phyloP scores from a whole-genome alignment of 495 filamentous ascomycete genomes.

The Entonaema liquescens region DNA sequence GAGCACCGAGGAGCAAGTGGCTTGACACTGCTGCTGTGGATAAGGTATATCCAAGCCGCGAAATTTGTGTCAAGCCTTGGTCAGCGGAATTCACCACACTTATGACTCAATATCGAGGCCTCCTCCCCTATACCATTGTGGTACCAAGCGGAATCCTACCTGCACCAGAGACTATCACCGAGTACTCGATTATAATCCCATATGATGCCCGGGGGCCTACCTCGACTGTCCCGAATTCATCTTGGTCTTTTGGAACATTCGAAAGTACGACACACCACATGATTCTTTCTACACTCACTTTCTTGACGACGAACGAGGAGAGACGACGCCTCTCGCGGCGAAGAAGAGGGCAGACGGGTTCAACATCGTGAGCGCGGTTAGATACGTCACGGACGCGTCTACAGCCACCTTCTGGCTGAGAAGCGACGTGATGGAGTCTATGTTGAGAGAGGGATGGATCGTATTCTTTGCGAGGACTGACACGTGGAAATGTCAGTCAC shows the following conservation, averaged over 20 bases:
- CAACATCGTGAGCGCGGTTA: constrained; percentile 41
- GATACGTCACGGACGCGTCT: constrained; percentile 27
- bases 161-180: constrained; percentile 33
- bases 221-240: constrained; percentile 20
- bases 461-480: constrained; percentile 37
- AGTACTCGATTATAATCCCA: constrained; percentile 40
- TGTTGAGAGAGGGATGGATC: constrained; percentile 41
- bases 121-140: constrained; percentile 45
- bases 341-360: constrained; percentile 33
- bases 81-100: constrained; percentile 46
- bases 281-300: constrained; percentile 12
- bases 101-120: constrained; percentile 41
- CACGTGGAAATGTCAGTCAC: neutral
- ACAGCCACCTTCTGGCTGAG: constrained; percentile 45
- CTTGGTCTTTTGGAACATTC: constrained; percentile 45
- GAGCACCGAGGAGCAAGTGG: constrained; percentile 36
- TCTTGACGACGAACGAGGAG: constrained; percentile 30
- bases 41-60: constrained; percentile 14
- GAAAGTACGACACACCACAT: constrained; percentile 7
- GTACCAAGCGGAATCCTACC: constrained; percentile 32
- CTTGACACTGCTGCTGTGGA: constrained; percentile 24
- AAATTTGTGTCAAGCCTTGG: constrained; percentile 43
- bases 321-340: constrained; percentile 9
- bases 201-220: neutral
- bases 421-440: constrained; percentile 41